Percentiles rank a stretch among this genome's conserved stretches.
Conservation (phyloP, 2,329 filamentous ascomycete genomes). For the Calonectria honghensis region DNA sequence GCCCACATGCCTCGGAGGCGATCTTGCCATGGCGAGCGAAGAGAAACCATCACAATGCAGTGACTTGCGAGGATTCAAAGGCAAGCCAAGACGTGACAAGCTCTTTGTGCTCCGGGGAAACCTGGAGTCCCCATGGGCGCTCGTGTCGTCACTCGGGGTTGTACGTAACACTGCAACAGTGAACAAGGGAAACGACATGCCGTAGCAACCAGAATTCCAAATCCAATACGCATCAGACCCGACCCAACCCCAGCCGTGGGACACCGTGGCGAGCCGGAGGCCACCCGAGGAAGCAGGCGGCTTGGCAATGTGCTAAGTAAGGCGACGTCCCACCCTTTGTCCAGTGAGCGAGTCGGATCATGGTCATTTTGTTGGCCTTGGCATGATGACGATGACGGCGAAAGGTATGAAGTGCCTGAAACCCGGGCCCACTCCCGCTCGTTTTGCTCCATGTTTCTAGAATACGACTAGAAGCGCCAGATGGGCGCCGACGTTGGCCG, state of each 20-base stretch:
- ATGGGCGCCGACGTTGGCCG: slow-evolving; percentile 27
- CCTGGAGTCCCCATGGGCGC: slow-evolving; percentile 47
- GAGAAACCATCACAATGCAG: not conserved
- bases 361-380: slow-evolving; percentile 28
- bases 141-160: slow-evolving; percentile 52
- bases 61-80: not conserved
- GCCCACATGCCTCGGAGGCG: slow-evolving; percentile 34
- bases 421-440: slow-evolving; percentile 27
- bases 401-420: slow-evolving; percentile 23
- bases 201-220: slow-evolving; percentile 8
- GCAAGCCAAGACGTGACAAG: slow-evolving; percentile 35
- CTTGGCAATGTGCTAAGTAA: slow-evolving; percentile 26
- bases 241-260: not conserved
- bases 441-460: slow-evolving; percentile 45
- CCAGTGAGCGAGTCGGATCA: slow-evolving; percentile 41
- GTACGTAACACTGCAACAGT: slow-evolving; percentile 50
- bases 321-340: slow-evolving; percentile 10
- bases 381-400: slow-evolving; percentile 12
- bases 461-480: slow-evolving; percentile 49
- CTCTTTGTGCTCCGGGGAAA: slow-evolving; percentile 40
- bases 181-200: slow-evolving; percentile 27
- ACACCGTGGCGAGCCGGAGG: slow-evolving; percentile 8
- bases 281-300: slow-evolving; percentile 1
- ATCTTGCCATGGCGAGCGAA: not conserved
- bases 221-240: slow-evolving; percentile 2